Base-by-base conservation (phyloP, 176 grass and related monocot species). In the Lolium multiflorum region DNA sequence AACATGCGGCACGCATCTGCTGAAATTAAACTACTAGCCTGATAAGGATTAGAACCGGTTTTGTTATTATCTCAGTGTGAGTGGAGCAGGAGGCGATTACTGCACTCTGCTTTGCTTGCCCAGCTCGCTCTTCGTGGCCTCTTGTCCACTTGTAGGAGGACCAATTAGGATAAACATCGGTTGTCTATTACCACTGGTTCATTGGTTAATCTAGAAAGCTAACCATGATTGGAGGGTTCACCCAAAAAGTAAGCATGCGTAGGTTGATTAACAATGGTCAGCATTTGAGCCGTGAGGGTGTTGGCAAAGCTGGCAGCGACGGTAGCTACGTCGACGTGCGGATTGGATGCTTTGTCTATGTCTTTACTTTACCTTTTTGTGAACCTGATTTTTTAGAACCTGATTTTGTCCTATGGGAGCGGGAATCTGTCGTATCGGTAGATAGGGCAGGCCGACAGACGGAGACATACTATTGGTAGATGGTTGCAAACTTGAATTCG, bases 231-330 rank as follows among this genome's bases (percentile, higher is more conserved):
- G 13, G 25, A 24, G 31, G 31, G 31, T 65, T 7, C 64, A 67
- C 60, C 22, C 14, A 28, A 12, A 25, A 31, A 15, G 3, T 0
- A 28, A 35, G 31, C 31, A 35, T 35, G 31, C 31, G 31, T 31
- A 31, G 25, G 25, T 22, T 28, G 25, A 14, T 52, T 61, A 43
- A 73, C 62, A n/a, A 71, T 21, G 7, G 83, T 17, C 17, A 24
- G 7, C 63, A 66, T 66, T 25, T n/a, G 58, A 50, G 77, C 11
- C 77, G 41, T 74, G 77, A 50, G 43, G 46, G 52, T 11, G 28
- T 52, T 82, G 73, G 83, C 83, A 80, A 80, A 86, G 73, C 15
- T 81, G 61, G 46, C 57, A 2, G 31, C 47, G 62, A 47, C 12
- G 38, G 18, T 18, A 28, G 51, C 51, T 4, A 56, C 11, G 28